Base-by-base conservation (phyloP, 2,329 filamentous ascomycete species). In the Leptographium flavum region DNA sequence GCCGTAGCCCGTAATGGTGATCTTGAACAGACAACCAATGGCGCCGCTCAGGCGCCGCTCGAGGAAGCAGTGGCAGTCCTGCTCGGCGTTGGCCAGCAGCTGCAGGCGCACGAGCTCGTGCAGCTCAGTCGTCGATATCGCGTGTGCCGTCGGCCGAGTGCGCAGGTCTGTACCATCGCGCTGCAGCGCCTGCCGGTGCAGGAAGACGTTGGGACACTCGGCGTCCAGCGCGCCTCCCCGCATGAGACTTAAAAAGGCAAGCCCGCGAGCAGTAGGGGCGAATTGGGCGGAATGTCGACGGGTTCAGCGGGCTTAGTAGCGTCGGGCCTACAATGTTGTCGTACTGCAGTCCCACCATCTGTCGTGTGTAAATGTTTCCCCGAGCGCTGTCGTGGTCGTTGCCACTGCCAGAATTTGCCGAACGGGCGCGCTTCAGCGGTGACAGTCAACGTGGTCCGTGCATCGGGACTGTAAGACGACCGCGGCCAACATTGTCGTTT, bases 21-120 rank as follows among this genome's bases (percentile, higher is more conserved):
- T 35, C 48, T 50, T 50, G 42, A 52, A 53, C 14, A 53, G 42
- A 19, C 21, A 44, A 17, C 46, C 49, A 22, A 44, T 48, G 15
- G 41, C 32, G 27, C 50, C 50, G 15, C 6, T 15, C 15, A 38
- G 11, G 17, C 44, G 41, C 27, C 35, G 22, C 3, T 43, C 38
- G 6, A 47, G 33, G 19, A 23, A 45, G 39, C 47, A 42, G 19
- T 47, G 15, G 42, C 42, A 47, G 36, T 49, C 47, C 23, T 45
- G 37, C 32, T 45, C 45, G 10, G 43, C 43, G 39, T 49, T 45
- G 28, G 31, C 39, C 17, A 41, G 39, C 14, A 49, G 45, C 42
- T 49, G 47, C 28, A 45, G 25, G 10, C 36, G 42, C 3, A 45
- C 36, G 14, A 43, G 33, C 32, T 38, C 33, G 23, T n/a, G 25